phyloP scores from a whole-genome alignment of 768 basidiomycete genomes.

The Pisolithus marmoratus region DNA sequence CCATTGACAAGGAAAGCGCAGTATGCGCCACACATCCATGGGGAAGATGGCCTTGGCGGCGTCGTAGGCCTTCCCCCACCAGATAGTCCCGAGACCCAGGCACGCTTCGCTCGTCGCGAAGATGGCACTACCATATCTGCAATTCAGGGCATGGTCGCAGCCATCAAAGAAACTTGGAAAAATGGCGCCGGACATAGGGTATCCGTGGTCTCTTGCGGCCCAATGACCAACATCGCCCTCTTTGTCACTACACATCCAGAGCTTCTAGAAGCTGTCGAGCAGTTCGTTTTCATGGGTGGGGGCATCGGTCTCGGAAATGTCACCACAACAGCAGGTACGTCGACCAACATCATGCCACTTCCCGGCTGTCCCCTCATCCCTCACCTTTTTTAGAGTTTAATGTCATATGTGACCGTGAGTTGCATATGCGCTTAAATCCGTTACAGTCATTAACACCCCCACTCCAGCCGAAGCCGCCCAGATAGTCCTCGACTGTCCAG shows the following conservation, averaged over 20 bases:
- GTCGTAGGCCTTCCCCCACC: conserved; percentile 66
- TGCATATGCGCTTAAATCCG: not conserved
- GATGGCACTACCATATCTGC: conserved; percentile 46
- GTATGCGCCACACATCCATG: conserved; percentile 77
- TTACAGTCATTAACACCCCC: not conserved
- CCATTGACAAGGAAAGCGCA: conserved; percentile 60
- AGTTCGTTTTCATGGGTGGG: conserved; percentile 81
- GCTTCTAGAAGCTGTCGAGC: conserved; percentile 41
- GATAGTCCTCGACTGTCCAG: conserved; percentile 68
- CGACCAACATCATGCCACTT: not conserved
- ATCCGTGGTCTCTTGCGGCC: conserved; percentile 70
- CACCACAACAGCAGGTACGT: conserved; percentile 63
- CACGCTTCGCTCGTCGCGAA: conserved; percentile 40
- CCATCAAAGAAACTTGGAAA: conserved; percentile 52
- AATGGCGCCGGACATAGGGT: conserved; percentile 55
- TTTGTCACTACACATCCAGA: conserved; percentile 58
- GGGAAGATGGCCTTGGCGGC: conserved; percentile 76
- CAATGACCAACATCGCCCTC: conserved; percentile 78
- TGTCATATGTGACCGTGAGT: conserved; percentile 75
- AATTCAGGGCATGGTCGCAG: conserved; percentile 60
- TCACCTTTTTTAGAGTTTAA: conserved; percentile 55
- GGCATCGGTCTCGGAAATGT: conserved; percentile 80
- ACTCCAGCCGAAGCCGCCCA: conserved; percentile 70
- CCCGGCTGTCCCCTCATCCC: not conserved
- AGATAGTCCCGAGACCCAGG: conserved; percentile 43